Evolutionary conservation across 2,329 filamentous ascomycete genomes (phyloP), one percentile per base, ranked within the genome.

Genomic region (Falciphora oryzae): DNA sequence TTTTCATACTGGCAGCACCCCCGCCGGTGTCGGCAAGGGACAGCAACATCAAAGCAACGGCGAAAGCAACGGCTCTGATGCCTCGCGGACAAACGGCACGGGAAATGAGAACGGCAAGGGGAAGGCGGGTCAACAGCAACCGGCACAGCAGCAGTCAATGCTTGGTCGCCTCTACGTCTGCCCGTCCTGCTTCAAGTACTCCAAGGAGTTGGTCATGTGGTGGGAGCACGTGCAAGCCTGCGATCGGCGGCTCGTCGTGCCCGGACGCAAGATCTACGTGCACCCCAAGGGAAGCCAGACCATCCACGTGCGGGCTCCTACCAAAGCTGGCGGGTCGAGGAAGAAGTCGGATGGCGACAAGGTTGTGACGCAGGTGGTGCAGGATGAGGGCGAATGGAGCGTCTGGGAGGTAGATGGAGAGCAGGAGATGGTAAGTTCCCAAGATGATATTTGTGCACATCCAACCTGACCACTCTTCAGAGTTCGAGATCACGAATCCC

Each of bases 401-500:
- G 88, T 99, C 11, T 95, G 93, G 85, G 92, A 97, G 76, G 88
- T 98, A 10, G 95, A 99, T 73, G 95, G 95, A 27, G 93, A 93
- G 73, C 86, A 89, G 69, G 85, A 97, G 68, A 90, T 89, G 65
- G 86, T 88, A 73, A 77, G 83, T 80, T 56, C 11, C 29, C 16
- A 18, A 25, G n/a, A 53, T 25, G 22, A 53, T 11, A 11, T 13
- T 60, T 31, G 22, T 10, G 11, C 28, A 4, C 53, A 25, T 53
- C 25, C 10, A 59, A n/a, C 16, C 28, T 31, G 58, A 7, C n/a
- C 28, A 29, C 32, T 62, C 32, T 22, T 59, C 7, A n/a, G 13
- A 5, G 3, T 61, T 27, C 11, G 7, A 31, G 28, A n/a, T 29
- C 16, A 14, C 28, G 2, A 14, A 27, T 50, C 6, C 25, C 59